Evolutionary conservation across 345 rosid genomes (phyloP).

Genomic region (Salix suchowensis): DNA sequence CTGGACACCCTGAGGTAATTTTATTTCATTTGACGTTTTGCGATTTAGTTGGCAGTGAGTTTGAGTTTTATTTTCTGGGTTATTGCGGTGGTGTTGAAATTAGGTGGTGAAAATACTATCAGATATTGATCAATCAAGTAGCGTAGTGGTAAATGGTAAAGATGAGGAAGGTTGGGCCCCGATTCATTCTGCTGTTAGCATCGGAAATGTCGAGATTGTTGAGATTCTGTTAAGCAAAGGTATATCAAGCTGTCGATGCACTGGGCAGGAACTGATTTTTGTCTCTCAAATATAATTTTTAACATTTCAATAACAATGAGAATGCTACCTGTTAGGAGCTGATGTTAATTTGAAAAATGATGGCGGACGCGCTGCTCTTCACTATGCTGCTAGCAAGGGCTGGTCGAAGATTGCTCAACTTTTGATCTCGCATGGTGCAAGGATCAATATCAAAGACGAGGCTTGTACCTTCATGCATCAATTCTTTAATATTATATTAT

Average conservation of each 20-base stretch:
- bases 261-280: background rate
- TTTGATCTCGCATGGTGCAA: conserved; percentile 62
- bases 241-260: background rate
- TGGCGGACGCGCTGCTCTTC: conserved; percentile 88
- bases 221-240: conserved; percentile 58
- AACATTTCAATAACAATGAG: background rate
- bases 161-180: conserved; percentile 99
- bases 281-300: background rate
- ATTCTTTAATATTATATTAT: conserved; percentile 10
- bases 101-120: conserved; percentile 60
- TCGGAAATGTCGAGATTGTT: conserved; percentile 55
- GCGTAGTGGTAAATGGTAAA: conserved; percentile 37
- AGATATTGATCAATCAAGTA: conserved; percentile 41
- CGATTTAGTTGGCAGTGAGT: background rate
- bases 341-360: conserved; percentile 68
- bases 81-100: background rate
- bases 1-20: conserved; percentile 42
- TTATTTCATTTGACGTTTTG: no score
- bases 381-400: conserved; percentile 97
- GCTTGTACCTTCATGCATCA: conserved; percentile 33
- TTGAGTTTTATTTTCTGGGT: background rate
- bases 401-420: conserved; percentile 58
- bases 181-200: conserved; percentile 79
- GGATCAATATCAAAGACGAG: conserved; percentile 66
- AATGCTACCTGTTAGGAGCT: conserved; percentile 45